These are phyloP conservation scores for Pythium sukuiense DNA, from an alignment of 352 stramenopile genomes.

Conservation along the genomic window DNA sequence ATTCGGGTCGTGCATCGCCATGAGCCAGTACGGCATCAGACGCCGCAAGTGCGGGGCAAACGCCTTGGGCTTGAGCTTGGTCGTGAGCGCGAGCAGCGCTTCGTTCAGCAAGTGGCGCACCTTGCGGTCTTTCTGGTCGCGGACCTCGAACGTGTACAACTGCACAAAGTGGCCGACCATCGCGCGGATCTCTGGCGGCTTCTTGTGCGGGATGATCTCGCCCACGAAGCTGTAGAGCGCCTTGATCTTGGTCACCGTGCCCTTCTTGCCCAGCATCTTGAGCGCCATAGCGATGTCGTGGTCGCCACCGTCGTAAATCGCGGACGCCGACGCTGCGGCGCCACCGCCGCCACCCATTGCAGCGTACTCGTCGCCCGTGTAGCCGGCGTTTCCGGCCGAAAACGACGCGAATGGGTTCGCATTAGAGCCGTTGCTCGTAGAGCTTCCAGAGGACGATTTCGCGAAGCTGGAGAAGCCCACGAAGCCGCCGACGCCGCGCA, in stretches of 20 bases:
- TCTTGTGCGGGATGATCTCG: conserved; percentile 61
- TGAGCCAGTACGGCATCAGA: conserved; percentile 75
- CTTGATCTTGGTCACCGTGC: conserved; percentile 80
- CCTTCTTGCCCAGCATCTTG: conserved; percentile 88
- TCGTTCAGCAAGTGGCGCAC: conserved; percentile 77
- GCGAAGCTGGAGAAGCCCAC: conserved; percentile 78
- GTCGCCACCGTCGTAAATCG: conserved; percentile 79
- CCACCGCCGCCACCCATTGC: conserved; percentile 2
- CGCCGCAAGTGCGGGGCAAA: conserved; percentile 72
- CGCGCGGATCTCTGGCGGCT: conserved; percentile 53
- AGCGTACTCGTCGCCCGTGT: conserved; percentile 24
- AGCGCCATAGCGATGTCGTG: conserved; percentile 75
- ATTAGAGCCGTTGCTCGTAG: neutral
- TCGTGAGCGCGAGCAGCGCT: conserved; percentile 52
- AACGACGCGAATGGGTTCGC: conserved; percentile 27
- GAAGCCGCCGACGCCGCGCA: conserved; percentile 48
- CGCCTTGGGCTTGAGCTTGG: conserved; percentile 68
- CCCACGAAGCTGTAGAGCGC: conserved; percentile 61
- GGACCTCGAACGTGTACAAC: conserved; percentile 77
- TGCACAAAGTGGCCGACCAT: conserved; percentile 81
- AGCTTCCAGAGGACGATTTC: conserved; percentile 9
- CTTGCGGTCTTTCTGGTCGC: conserved; percentile 83
- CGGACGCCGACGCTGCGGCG: conserved; percentile 32
- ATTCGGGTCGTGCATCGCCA: conserved; percentile 80
- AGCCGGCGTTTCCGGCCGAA: conserved; percentile 11